Conservation (phyloP, 2,329 filamentous ascomycete species). For the Sarocladium kiliense region DNA sequence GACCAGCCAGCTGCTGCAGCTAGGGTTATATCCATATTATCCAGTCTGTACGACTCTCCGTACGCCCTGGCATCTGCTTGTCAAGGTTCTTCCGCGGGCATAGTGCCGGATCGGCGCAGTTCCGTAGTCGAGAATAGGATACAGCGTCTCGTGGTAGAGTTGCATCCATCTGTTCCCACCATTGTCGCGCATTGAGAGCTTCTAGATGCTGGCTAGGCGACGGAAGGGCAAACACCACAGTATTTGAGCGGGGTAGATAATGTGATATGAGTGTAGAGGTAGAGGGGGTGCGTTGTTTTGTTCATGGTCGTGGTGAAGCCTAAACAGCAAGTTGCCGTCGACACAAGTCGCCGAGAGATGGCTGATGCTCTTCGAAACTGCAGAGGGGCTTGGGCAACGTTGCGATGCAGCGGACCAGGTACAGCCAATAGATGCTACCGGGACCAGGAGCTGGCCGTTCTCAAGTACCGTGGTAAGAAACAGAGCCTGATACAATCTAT, state of each 20-base stretch:
- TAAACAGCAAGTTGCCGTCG: neutral
- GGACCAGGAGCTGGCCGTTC: neutral
- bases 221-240: neutral
- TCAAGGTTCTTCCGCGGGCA: neutral
- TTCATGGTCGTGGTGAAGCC: neutral
- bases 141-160: neutral
- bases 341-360: neutral
- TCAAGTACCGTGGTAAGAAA: neutral
- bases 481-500: slow-evolving; percentile 1
- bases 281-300: neutral
- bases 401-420: neutral
- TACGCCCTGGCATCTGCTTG: neutral
- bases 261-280: neutral
- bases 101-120: slow-evolving; percentile 7
- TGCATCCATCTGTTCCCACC: neutral
- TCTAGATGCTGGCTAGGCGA: neutral
- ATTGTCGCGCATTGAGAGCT: slow-evolving; percentile 8
- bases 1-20: neutral
- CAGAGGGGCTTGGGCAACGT: neutral
- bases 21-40: neutral
- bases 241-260: neutral
- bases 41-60: neutral
- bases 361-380: neutral
- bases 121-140: neutral
- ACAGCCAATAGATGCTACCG: neutral